Evolutionary conservation across 306 rosid species (phyloP), one percentile per base, ranked within the genome.

Genomic region (Castanea sativa): DNA sequence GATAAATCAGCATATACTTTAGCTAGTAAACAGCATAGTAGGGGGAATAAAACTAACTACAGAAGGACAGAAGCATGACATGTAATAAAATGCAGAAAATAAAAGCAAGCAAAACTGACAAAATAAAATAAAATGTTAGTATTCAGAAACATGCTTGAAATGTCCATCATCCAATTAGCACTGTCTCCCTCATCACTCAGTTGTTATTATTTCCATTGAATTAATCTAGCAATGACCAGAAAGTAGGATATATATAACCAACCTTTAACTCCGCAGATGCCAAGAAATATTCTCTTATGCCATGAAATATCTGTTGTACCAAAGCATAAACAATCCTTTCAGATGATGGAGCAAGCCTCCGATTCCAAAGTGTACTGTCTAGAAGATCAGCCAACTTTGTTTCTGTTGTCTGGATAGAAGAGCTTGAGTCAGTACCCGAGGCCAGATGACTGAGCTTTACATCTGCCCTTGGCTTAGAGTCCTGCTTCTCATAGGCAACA

Each of bases 241-340:
- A 49, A 79, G 71, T 32, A 78, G 52, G 69, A 85, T 78, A 79
- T 35, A 64, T 16, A 78, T 77, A 27, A 59, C 96, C 83, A 78
- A 95, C 99, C 99, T 93, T 95, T 59, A 95, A 85, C 83, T 95
- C 98, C 7, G 99, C 91, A 55, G 99, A 95, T 71, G 95, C 98
- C 87, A 95, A 79, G 87, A 95, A 95, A 87, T 95, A 91, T 71
- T 95, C 98, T 81, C 93, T 85, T 79, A 95, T 95, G 80, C 99
- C 99, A 75, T 92, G 98, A 84, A 95, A 95, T 86, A 95, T 93
- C 80, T 95, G 99, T 79, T 92, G 99, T 23, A 95, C 99, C 85
- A 95, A 85, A 81, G 96, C 99, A 85, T 91, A 94, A 74, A 95
- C 98, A 79, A 95, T 91, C 82, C 98, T 90, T 87, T 95, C 99